Percentiles rank a stretch among this genome's conserved stretches.
These are phyloP conservation scores for Penicillium coprophilum DNA, from an alignment of 495 filamentous ascomycete genomes.

Conservation along the genomic window DNA sequence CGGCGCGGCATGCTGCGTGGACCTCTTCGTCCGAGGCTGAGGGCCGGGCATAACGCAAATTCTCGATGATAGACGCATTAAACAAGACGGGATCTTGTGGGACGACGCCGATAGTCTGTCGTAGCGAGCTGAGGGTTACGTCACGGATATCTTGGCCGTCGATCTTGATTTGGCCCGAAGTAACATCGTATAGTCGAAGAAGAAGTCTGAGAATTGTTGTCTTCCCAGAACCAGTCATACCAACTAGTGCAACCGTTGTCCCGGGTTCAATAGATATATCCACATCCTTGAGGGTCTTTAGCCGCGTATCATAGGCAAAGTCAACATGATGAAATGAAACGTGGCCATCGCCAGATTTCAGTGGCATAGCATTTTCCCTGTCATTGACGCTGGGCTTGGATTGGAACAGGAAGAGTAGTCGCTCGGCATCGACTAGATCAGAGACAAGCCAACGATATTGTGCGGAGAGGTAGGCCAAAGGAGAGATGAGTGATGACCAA, in stretches of 20 bases:
- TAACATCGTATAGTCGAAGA: conserved; percentile 68
- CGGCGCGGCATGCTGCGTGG: conserved; percentile 67
- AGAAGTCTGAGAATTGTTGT: conserved; percentile 74
- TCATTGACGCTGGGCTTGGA: conserved; percentile 63
- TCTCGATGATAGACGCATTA: conserved; percentile 72
- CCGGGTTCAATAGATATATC: conserved; percentile 57
- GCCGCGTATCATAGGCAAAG: conserved; percentile 71
- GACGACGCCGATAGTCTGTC: conserved; percentile 69
- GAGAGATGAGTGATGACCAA: conserved; percentile 15
- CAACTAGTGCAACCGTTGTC: conserved; percentile 72
- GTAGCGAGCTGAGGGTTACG: conserved; percentile 64
- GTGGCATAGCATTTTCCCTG: conserved; percentile 52
- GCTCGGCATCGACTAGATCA: conserved; percentile 24
- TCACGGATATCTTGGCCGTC: conserved; percentile 73
- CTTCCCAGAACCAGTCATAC: conserved; percentile 73
- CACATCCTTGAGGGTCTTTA: conserved; percentile 63
- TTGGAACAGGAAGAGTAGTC: conserved; percentile 26
- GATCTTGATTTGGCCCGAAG: conserved; percentile 62
- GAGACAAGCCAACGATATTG: conserved; percentile 22
- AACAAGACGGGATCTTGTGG: conserved; percentile 67
- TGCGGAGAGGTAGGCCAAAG: conserved; percentile 18
- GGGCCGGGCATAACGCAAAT: conserved; percentile 66
- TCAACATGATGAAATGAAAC: conserved; percentile 64
- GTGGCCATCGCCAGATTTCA: conserved; percentile 48
- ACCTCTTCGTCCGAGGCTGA: conserved; percentile 63